Evolutionary conservation across 305 asterid species (phyloP), one percentile per base, ranked within the genome.

Genomic region (Withania somnifera): DNA sequence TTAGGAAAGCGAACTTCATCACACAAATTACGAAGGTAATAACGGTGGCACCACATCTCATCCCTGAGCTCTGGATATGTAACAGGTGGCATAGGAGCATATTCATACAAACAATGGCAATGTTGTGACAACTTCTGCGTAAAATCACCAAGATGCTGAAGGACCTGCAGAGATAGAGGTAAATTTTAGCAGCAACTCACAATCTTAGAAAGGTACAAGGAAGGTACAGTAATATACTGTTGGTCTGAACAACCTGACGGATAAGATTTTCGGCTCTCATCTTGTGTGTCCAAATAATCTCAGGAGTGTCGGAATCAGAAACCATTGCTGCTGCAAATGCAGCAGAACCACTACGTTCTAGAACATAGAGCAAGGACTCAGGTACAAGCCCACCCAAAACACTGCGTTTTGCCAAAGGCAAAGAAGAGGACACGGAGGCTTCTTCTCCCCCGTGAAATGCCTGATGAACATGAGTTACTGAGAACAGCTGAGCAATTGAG

Each of bases 61-160:
- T 96, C 98, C 88, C 87, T 94, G 88, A 96, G 93, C 91, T 96
- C 98, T 66, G 98, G 95, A 85, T 96, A 96, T 1, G 99, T 96
- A 79, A 96, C 99, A 53, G 99, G 98, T 58, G 99, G 99, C 98
- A 96, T 96, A 53, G 99, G 99, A 87, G 99, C 99, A 89, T 94
- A 96, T 80, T 96, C 99, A 85, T 96, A 96, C 52, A 96, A 86
- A 67, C 92, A 91, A 87, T 96, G 99, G 83, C 98, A 96, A 86
- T 96, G 98, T 84, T 96, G 99, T 38, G 99, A 89, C 87, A 96
- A 89, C 87, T 94, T 96, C 89, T 96, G 99, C 6, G 97, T 96
- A 83, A 90, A 96, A 89, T 96, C 99, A 75, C 98, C 99, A 83
- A 96, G 99, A 89, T 96, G 99, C 90, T 96, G 99, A 87, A 92